These are phyloP conservation scores for Panaeolus cyanescens DNA, from an alignment of 768 basidiomycete genomes.

Conservation along the genomic window DNA sequence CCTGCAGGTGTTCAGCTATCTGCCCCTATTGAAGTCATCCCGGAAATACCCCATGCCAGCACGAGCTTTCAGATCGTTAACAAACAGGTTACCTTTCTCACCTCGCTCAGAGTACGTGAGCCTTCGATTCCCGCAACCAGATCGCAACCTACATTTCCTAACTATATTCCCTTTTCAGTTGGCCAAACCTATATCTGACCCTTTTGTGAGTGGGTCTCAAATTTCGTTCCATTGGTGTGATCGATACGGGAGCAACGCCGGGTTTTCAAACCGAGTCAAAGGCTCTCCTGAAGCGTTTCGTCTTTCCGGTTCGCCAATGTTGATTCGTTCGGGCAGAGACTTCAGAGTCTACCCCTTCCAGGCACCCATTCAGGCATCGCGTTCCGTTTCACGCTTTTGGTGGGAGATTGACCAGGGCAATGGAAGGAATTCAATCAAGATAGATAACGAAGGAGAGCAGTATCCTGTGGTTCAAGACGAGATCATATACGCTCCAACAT, in stretches of 20 bases:
- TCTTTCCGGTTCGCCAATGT: slow-evolving; percentile 36
- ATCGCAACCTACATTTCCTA: neutral
- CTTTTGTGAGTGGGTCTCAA: slow-evolving; percentile 34
- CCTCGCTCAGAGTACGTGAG: slow-evolving; percentile 37
- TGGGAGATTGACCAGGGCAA: slow-evolving; percentile 47
- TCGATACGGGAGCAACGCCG: slow-evolving; percentile 31
- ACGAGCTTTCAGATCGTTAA: slow-evolving; percentile 34
- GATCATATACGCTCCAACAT: slow-evolving; percentile 41
- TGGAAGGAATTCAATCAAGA: slow-evolving; percentile 30
- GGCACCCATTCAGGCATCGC: slow-evolving; percentile 36
- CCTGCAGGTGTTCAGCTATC: slow-evolving; percentile 39
- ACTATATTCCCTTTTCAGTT: slow-evolving; percentile 28
- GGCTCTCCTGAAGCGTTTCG: slow-evolving; percentile 29
- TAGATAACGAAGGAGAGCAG: slow-evolving; percentile 41
- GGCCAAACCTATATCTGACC: slow-evolving; percentile 30
- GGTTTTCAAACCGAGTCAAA: slow-evolving; percentile 8
- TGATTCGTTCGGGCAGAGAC: slow-evolving; percentile 31
- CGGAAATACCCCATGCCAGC: slow-evolving; percentile 4
- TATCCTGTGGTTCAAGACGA: slow-evolving; percentile 45
- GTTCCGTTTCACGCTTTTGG: slow-evolving; percentile 50
- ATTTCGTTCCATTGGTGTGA: slow-evolving; percentile 47
- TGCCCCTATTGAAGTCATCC: slow-evolving; percentile 35
- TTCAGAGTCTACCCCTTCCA: slow-evolving; percentile 45
- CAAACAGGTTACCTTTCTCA: slow-evolving; percentile 38
- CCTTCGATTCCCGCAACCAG: neutral